A percentile compares a stretch with the other conserved stretches of the same genome.
phyloP scores from a whole-genome alignment of 2,329 filamentous ascomycete genomes.

The Mollisia scopiformis region DNA sequence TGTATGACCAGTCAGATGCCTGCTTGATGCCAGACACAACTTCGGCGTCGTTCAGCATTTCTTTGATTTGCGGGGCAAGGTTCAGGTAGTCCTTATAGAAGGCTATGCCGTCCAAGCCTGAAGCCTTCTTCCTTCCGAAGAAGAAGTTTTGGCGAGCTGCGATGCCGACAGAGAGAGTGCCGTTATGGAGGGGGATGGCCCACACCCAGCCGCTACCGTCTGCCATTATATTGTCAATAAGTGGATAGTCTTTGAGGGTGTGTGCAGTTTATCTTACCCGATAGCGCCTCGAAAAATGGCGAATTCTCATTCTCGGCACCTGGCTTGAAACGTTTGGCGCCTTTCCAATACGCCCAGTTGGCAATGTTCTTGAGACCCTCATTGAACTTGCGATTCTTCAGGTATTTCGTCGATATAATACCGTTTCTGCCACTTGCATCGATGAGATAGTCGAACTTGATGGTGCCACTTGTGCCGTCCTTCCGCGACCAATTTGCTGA shows the following conservation, averaged over 20 bases:
- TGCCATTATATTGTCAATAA: not conserved
- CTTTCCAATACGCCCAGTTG: constrained; percentile 52
- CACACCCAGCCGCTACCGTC: constrained; percentile 54
- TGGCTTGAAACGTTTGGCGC: constrained; percentile 35
- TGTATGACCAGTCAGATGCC: too few species aligned
- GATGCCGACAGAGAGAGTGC: constrained; percentile 46
- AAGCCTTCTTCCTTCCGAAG: constrained; percentile 39
- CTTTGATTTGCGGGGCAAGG: too few species aligned
- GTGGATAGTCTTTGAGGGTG: too few species aligned
- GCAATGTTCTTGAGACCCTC: constrained; percentile 52
- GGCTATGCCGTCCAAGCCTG: constrained; percentile 27
- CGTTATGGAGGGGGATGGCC: constrained; percentile 53
- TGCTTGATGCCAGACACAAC: too few species aligned
- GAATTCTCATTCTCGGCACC: constrained; percentile 41
- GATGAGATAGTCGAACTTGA: constrained; percentile 50
- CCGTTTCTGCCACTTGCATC: constrained; percentile 51
- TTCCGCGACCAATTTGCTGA: constrained; percentile 41
- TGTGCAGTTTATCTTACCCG: constrained; percentile 10
- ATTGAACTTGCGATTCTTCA: constrained; percentile 51
- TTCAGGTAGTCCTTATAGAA: constrained; percentile 42
- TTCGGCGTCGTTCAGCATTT: too few species aligned
- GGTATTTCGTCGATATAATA: constrained; percentile 50
- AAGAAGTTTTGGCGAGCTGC: constrained; percentile 44
- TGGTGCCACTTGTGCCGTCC: constrained; percentile 40
- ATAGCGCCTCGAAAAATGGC: constrained; percentile 49